Evolutionary conservation across 2,329 filamentous ascomycete genomes (phyloP).

Genomic region (Aspergillus japonicus): DNA sequence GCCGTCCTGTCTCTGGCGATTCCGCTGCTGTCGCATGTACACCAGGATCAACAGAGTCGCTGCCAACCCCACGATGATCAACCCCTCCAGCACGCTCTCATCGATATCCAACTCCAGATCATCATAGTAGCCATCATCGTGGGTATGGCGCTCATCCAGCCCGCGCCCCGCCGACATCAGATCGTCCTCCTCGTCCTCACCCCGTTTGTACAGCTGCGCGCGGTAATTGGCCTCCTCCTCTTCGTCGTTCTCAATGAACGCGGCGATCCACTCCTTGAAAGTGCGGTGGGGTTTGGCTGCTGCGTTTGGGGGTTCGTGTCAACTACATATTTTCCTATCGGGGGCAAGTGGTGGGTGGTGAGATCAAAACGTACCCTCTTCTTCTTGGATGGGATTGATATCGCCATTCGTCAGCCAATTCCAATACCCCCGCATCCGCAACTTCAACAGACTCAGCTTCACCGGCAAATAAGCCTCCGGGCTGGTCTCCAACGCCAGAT

Average conservation of each 20-base stretch:
- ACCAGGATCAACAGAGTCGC: constrained; percentile 73
- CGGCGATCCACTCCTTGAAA: constrained; percentile 79
- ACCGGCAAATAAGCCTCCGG: constrained; percentile 92
- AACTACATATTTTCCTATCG: no score
- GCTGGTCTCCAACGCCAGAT: constrained; percentile 86
- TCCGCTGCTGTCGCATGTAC: constrained; percentile 62
- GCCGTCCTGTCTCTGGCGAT: constrained; percentile 37
- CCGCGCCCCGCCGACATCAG: constrained; percentile 24
- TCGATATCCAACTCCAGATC: constrained; percentile 65
- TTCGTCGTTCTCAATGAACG: constrained; percentile 73
- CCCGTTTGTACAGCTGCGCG: constrained; percentile 49
- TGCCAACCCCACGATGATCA: constrained; percentile 77
- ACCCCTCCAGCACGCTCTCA: constrained; percentile 77
- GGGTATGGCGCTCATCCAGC: constrained; percentile 30
- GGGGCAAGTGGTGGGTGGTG: neutral
- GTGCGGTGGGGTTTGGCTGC: constrained; percentile 72
- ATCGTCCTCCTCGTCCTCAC: constrained; percentile 36
- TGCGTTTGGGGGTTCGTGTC: constrained; percentile 40
- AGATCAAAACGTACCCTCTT: constrained; percentile 65
- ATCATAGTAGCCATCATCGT: constrained; percentile 57
- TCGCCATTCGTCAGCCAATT: constrained; percentile 88
- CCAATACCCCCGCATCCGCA: constrained; percentile 86
- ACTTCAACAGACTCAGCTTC: constrained; percentile 79
- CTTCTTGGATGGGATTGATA: constrained; percentile 87
- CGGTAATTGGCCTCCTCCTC: constrained; percentile 65